Conservation (phyloP, 352 stramenopile species). For the Globisporangium viniferum region DNA sequence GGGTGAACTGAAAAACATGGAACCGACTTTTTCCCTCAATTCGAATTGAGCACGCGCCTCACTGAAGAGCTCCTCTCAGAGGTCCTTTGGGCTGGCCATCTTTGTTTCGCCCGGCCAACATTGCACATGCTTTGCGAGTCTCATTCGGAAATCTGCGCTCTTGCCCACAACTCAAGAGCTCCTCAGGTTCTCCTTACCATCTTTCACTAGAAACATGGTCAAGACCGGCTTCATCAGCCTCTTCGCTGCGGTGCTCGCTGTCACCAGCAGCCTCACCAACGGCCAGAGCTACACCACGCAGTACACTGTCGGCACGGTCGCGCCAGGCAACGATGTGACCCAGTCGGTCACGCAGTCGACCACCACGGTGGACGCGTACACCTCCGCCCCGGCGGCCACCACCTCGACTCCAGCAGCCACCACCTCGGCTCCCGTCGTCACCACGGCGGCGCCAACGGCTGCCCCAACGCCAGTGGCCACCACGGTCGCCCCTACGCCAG, state of each 20-base stretch:
- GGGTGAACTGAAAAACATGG: too few species aligned
- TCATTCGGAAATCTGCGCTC: constrained; percentile 7
- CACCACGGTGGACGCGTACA: constrained; percentile 3
- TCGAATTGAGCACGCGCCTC: too few species aligned
- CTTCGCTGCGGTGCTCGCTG: constrained; percentile 6
- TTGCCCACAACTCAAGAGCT: not conserved
- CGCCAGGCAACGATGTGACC: not conserved
- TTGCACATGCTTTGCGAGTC: not conserved
- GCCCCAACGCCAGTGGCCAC: not conserved
- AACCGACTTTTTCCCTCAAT: too few species aligned
- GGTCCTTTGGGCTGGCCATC: not conserved
- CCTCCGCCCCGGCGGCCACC: not conserved
- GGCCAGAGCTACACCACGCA: constrained; percentile 3
- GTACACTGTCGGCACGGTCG: constrained; percentile 8
- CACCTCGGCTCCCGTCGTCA: not conserved
- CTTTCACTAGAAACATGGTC: constrained; percentile 1
- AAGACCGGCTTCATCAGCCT: constrained; percentile 12
- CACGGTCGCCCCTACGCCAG: not conserved
- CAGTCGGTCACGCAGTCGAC: not conserved
- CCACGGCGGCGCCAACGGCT: too few species aligned
- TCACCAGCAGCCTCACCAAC: constrained; percentile 1
- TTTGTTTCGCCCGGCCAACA: not conserved
- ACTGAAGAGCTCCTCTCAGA: not conserved
- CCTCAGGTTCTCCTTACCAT: not conserved
- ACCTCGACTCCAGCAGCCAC: not conserved